Conservation (phyloP, 345 rosid species). For the Eucalyptus marginata region DNA sequence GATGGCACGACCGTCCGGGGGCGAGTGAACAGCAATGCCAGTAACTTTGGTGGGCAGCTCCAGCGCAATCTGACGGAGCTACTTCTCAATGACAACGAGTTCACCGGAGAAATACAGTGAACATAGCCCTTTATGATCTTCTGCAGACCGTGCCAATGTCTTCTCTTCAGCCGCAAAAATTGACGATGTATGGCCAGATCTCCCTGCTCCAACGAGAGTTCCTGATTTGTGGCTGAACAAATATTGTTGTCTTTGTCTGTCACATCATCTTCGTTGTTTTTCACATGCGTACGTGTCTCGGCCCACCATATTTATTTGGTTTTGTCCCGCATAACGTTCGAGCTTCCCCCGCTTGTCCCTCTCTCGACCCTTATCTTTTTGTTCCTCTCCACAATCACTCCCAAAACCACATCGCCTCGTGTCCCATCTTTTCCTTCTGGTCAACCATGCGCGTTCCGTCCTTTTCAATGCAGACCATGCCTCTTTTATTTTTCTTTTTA, state of each 20-base stretch:
- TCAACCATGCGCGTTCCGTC: background rate
- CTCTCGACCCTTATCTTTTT: too few species aligned
- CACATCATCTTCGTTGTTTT: too few species aligned
- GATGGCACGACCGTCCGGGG: background rate
- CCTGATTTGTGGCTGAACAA: background rate
- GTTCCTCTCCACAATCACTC: background rate
- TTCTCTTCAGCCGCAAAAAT: background rate
- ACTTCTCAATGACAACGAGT: background rate
- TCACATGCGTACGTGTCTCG: too few species aligned
- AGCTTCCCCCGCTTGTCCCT: background rate
- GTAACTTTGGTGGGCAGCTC: background rate
- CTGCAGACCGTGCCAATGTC: background rate
- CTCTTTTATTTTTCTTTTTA: background rate
- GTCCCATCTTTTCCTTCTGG: background rate
- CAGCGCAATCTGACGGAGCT: background rate
- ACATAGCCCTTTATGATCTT: too few species aligned
- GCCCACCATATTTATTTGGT: too few species aligned
- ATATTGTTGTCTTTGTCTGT: too few species aligned
- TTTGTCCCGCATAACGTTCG: too few species aligned
- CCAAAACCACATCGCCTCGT: background rate
- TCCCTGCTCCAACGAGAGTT: background rate
- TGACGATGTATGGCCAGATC: background rate
- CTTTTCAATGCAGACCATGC: background rate
- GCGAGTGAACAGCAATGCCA: background rate
- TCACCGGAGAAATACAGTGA: background rate